phyloP scores from a whole-genome alignment of 2,329 filamentous ascomycete species.

The Penicillium sp. region DNA sequence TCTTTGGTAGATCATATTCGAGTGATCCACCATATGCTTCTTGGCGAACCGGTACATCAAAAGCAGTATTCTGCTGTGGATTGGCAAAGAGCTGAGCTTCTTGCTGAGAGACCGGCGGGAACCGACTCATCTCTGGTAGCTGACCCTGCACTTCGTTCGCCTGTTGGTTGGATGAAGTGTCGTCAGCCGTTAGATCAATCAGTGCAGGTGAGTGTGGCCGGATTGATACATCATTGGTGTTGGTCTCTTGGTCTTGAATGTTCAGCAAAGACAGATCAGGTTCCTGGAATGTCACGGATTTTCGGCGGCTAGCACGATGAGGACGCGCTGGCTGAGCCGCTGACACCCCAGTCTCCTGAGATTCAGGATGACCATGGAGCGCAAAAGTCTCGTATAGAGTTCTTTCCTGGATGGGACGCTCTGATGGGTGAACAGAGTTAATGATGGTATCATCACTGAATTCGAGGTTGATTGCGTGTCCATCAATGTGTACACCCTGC shows the following conservation, averaged over 20 bases:
- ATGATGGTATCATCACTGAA: slow-evolving; percentile 39
- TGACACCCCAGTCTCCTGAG: background rate
- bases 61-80: slow-evolving; percentile 16
- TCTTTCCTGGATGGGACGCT: background rate
- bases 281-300: slow-evolving; percentile 26
- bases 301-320: slow-evolving; percentile 13
- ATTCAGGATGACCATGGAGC: background rate
- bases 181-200: slow-evolving; percentile 38
- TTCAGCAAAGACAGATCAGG: background rate
- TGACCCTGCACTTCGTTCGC: slow-evolving; percentile 30
- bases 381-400: slow-evolving; percentile 3
- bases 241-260: background rate
- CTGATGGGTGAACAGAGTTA: slow-evolving; percentile 15
- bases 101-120: slow-evolving; percentile 45
- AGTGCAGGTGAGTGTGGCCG: slow-evolving; percentile 23
- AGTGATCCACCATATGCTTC: background rate
- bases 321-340: background rate
- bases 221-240: background rate
- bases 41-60: background rate
- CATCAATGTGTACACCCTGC: slow-evolving; percentile 44
- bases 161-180: slow-evolving; percentile 35
- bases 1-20: background rate
- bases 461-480: slow-evolving; percentile 47
- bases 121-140: slow-evolving; percentile 34
- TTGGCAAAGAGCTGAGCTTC: slow-evolving; percentile 40